A percentile compares a stretch with the other conserved stretches of the same genome.
These are phyloP conservation scores for Aspergillus glaucus DNA, from an alignment of 2,329 filamentous ascomycete genomes.

Conservation along the genomic window DNA sequence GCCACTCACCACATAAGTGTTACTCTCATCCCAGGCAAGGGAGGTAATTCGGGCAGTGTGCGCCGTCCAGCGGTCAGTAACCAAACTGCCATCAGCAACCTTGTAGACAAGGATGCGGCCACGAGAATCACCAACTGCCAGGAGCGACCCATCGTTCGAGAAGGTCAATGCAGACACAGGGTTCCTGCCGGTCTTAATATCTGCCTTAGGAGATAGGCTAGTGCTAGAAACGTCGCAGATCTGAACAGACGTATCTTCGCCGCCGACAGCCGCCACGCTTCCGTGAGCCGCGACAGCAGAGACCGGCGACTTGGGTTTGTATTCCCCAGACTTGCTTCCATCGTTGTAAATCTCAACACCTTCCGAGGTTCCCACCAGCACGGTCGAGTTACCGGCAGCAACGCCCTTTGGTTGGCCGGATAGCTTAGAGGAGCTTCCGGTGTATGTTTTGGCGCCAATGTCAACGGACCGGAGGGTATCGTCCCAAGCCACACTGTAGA, in stretches of 20 bases:
- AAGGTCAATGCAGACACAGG: constrained; percentile 77
- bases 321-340: constrained; percentile 53
- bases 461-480: constrained; percentile 80
- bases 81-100: constrained; percentile 60
- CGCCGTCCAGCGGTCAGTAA: constrained; percentile 72
- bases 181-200: constrained; percentile 63
- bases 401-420: constrained; percentile 75
- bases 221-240: constrained; percentile 62
- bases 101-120: constrained; percentile 86
- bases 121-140: constrained; percentile 75
- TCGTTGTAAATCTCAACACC: constrained; percentile 56
- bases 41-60: constrained; percentile 63
- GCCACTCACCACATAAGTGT: constrained; percentile 74
- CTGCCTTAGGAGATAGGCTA: constrained; percentile 47
- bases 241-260: constrained; percentile 65
- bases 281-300: constrained; percentile 66
- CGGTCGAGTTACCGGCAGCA: constrained; percentile 45
- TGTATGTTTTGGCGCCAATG: constrained; percentile 66
- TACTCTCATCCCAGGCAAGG: constrained; percentile 70
- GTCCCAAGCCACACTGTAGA: constrained; percentile 92
- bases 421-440: constrained; percentile 61
- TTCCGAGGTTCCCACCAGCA: constrained; percentile 55
- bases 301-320: constrained; percentile 58
- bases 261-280: constrained; percentile 67
- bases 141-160: constrained; percentile 65